These are phyloP conservation scores for Millerago galiae DNA, from an alignment of 805 yeast species.

Conservation along the genomic window DNA sequence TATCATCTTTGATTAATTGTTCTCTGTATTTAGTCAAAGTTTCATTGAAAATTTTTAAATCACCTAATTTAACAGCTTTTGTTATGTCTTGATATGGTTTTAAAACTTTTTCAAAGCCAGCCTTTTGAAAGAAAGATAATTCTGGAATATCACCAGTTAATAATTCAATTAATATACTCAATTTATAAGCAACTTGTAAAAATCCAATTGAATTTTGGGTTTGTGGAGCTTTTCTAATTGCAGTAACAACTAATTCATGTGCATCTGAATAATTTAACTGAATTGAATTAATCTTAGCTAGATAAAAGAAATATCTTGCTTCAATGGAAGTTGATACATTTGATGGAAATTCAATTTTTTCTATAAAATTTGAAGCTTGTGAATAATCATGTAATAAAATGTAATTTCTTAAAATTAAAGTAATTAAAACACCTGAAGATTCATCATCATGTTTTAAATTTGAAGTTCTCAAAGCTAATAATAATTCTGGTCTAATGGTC, in stretches of 20 bases:
- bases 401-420: conserved; percentile 79
- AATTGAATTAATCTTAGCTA: conserved; percentile 85
- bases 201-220: conserved; percentile 81
- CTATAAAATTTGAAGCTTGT: conserved; percentile 84
- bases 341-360: conserved; percentile 83
- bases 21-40: conserved; percentile 59
- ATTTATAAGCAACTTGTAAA: conserved; percentile 81
- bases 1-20: conserved; percentile 66
- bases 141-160: conserved; percentile 97
- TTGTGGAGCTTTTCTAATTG: conserved; percentile 94
- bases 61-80: conserved; percentile 89
- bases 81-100: conserved; percentile 83
- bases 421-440: conserved; percentile 81
- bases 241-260: conserved; percentile 85
- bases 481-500: conserved; percentile 61
- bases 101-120: conserved; percentile 50
- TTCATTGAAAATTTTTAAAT: conserved; percentile 70
- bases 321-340: conserved; percentile 80
- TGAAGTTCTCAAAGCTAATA: conserved; percentile 76
- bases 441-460: conserved; percentile 89
- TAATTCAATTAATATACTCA: conserved; percentile 81
- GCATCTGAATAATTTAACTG: conserved; percentile 92
- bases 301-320: conserved; percentile 86
- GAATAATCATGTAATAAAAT: conserved; percentile 71
- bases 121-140: conserved; percentile 68